Conservation (phyloP, 768 basidiomycete species). For the Mrakia frigida region DNA sequence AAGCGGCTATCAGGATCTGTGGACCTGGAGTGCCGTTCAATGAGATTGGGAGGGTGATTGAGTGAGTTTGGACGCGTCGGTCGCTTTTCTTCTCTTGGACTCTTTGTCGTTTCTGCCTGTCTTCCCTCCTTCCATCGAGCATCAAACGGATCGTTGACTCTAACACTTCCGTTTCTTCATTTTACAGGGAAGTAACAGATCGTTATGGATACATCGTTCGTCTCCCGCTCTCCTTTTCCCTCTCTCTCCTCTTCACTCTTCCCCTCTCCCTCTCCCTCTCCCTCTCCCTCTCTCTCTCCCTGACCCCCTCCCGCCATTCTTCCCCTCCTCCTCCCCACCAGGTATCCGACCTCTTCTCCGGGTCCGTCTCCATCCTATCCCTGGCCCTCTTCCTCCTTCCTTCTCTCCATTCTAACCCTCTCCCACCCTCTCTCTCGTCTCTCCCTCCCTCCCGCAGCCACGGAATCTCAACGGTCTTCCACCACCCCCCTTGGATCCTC, state of each 20-base stretch:
- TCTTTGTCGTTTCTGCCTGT: neutral
- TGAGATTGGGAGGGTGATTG: slow-evolving; percentile 66
- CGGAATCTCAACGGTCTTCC: slow-evolving; percentile 77
- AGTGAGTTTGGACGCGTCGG: slow-evolving; percentile 35
- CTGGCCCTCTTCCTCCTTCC: neutral
- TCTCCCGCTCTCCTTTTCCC: neutral
- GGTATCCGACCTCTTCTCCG: slow-evolving; percentile 66
- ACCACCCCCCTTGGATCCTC: slow-evolving; percentile 73
- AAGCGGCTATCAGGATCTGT: slow-evolving; percentile 67
- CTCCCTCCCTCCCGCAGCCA: slow-evolving; percentile 48
- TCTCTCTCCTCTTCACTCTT: too few relatives aligned
- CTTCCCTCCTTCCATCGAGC: too few relatives aligned
- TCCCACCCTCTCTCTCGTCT: neutral
- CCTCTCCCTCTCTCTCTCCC: neutral
- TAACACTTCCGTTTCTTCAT: neutral
- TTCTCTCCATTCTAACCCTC: neutral
- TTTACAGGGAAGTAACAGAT: neutral
- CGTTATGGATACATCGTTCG: slow-evolving; percentile 10
- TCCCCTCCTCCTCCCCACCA: slow-evolving; percentile 39
- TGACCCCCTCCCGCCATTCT: neutral
- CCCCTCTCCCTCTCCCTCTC: neutral
- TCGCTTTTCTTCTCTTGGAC: neutral
- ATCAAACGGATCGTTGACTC: neutral
- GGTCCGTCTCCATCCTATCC: slow-evolving; percentile 39
- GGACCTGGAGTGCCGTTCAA: slow-evolving; percentile 65